phyloP scores from a whole-genome alignment of 306 rosid genomes.

The Vicia sativa region DNA sequence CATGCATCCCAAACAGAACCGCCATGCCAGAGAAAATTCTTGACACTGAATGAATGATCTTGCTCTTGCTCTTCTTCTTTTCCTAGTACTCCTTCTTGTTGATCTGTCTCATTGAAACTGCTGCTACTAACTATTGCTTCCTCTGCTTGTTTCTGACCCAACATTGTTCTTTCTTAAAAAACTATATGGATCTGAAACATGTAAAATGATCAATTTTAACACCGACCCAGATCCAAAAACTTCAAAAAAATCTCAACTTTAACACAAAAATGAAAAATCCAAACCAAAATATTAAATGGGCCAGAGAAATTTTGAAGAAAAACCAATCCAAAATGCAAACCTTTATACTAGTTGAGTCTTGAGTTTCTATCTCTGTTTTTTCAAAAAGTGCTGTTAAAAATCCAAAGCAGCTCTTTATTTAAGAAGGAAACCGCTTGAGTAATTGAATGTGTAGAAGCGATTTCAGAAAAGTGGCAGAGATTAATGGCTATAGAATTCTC shows the following conservation, averaged over 20 bases:
- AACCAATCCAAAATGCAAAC: conserved; percentile 27
- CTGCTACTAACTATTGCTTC: conserved; percentile 82
- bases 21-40: conserved; percentile 87
- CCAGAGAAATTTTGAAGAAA: background rate
- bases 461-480: conserved; percentile 11
- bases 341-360: conserved; percentile 28
- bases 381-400: conserved; percentile 32
- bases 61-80: conserved; percentile 44
- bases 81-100: conserved; percentile 36
- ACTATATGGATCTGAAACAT: conserved; percentile 64
- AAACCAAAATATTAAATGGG: conserved; percentile 9
- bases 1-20: conserved; percentile 99
- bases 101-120: conserved; percentile 61
- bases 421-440: conserved; percentile 20
- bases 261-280: conserved; percentile 4
- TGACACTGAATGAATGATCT: conserved; percentile 62
- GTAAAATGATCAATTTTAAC: conserved; percentile 21
- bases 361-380: conserved; percentile 41
- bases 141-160: conserved; percentile 81
- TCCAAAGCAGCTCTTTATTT: background rate
- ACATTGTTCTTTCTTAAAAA: conserved; percentile 61
- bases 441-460: background rate
- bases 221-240: conserved; percentile 48
- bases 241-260: conserved; percentile 25
- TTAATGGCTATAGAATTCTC: conserved; percentile 19